Base-by-base conservation (phyloP, 106 monocot genomes). In the Acorus gramineus region DNA sequence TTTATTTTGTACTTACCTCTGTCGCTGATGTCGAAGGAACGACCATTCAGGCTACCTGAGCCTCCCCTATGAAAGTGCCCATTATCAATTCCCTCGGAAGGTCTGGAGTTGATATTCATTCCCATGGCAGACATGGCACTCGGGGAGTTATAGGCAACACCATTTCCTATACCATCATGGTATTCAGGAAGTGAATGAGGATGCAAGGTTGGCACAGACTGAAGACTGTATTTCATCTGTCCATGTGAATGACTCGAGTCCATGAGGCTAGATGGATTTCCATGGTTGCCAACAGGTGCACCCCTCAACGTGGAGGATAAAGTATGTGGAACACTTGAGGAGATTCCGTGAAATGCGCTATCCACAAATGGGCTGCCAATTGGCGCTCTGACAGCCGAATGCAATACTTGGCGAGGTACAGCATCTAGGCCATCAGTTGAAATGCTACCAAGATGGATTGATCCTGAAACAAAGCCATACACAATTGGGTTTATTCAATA, bases 111-210 rank as follows among this genome's bases (percentile, higher is more conserved):
- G 46, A 85, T 74, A 69, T 75, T 78, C 8, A 70, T 70, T 47
- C 74, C 76, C 72, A 77, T 53, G 6, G 78, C 56, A 44, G 82
- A 56, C 60, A 81, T 77, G 6, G 73, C 47, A 59, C 67, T 85
- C 44, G 71, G 47, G 13, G 74, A 64, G 46, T 76, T 86, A 49
- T 76, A 85, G 51, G 75, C 84, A 11, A 74, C 52, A 2, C 84
- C 70, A 73, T 60, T 73, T 4, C 11, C 46, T 6, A 72, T 7
- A 13, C 85, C 74, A 64, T 89, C 78, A 44, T 80, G 83, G 56
- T 67, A 72, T 50, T 99, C 81, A 13, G 98, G 84, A 49, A 89
- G 75, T 11, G 98, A 92, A 79, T 83, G 83, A 59, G 85, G 78
- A 67, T 81, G 88, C 11, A 85, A 64, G 11, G 69, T 52, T 49